Base-by-base conservation (phyloP, 208 protist genomes). In the Leishmania martiniquensis region DNA sequence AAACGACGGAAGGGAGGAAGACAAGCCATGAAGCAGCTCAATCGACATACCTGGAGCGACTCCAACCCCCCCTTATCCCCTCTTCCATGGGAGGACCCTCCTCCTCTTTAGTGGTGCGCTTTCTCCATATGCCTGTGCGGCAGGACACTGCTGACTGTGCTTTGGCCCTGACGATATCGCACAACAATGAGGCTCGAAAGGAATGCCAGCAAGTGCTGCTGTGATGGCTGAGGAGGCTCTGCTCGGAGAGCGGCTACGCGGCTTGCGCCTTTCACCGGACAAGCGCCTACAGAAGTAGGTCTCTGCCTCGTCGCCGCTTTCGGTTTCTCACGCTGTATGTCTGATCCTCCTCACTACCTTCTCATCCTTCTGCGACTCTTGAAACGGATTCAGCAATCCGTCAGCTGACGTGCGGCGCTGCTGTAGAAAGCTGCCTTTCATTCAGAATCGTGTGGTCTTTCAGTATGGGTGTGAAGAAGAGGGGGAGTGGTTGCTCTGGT, bases 391-490 rank as follows among this genome's bases (percentile, higher is more conserved):
- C 65, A 47, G 22, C 25, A 32, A 10, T 69, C 7, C 65, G 49
- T 17, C 5, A 32, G 6, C 65, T 13, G 34, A 69, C n/a, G 39
- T 47, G 39, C 4, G 10, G 65, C 32, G 65, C 47, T 51, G n/a
- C 65, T 69, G 65, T 69, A 6, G 22, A 17, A 51, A 9, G 22
- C 29, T n/a, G 39, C 65, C 25, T 69, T 44, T 69, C 42, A 47
- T 25, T 12, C 42, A 69, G 39, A 25, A 32, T 51, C 17, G 42
- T n/a, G 65, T 25, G 65, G 25, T 10, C 42, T 69, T 69, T 22
- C 42, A 42, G 29, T 69, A 69, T 51, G 65, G 65, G 65, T 32
- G 65, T 25, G 42, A 42, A 69, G 25, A 69, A 45, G 42, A 47
- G 52, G 65, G 39, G 65, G 29, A 22, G 37, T 4, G 42, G 32